Evolutionary conservation across 352 stramenopile species (phyloP), one percentile per base, ranked within the genome.

Genomic region (Pythium aristosporum): DNA sequence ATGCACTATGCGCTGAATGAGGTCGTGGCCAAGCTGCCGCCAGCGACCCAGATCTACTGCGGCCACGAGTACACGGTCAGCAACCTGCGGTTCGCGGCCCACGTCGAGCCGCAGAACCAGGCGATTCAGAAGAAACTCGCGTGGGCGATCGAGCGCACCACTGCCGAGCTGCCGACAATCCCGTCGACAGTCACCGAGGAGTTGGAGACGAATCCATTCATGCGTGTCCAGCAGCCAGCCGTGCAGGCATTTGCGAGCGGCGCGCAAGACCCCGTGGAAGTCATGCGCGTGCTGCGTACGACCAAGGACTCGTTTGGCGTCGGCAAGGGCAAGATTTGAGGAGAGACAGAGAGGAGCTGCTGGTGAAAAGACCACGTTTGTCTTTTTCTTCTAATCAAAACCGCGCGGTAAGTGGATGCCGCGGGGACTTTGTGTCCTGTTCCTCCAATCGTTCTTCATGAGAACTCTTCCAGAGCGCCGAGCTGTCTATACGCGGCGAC

Each of bases 21-120:
- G 15, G 84, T 96, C 13, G 72, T 97, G 28, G 85, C 83, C 7
- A 69, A 64, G 44, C 72, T 96, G 21, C 87, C 87, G 2, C 48
- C 72, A 11, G 47, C 73, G 42, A 97, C 90, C 6, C 83, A 85
- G 42, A 80, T 97, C 57, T 97, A 88, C 68, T 92, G 87, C 63
- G 92, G 91, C 18, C 95, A 98, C 69, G 95, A 98, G 77, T 98
- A 98, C 71, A 97, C 93, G 13, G 60, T 81, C 57, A 88, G 71
- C 48, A 98, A 98, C 74, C 76, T 95, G 13, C 79, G 76, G 25
- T 98, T 97, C 53, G 93, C 95, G 8, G 71, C 87, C 20, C 87
- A 87, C 57, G 85, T 98, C 39, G 92, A 98, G 67, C 92, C 92
- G 8, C 64, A 84, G n/a, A 98, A 98, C 73, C 63, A 66, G 4